These are phyloP conservation scores for Solanum chmielewskii DNA, from an alignment of 257 asterid genomes.

Conservation along the genomic window DNA sequence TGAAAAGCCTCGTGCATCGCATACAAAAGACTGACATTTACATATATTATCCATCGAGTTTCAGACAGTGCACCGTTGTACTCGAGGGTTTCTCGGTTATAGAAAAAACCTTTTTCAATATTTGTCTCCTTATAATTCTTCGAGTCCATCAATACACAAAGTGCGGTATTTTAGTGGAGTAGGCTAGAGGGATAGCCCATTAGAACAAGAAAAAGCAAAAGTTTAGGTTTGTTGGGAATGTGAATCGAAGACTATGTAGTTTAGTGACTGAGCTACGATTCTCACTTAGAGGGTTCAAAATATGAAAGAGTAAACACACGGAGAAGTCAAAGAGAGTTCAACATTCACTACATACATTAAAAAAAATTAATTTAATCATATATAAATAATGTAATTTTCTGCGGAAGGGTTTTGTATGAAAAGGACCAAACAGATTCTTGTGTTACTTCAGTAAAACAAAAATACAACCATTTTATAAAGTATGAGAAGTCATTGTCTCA, in stretches of 20 bases:
- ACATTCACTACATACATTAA: no score
- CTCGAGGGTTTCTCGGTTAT: no score
- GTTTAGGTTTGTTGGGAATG: background rate
- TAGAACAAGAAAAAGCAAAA: background rate
- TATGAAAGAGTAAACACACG: background rate
- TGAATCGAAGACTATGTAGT: background rate
- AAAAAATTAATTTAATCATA: background rate
- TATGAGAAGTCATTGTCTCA: background rate
- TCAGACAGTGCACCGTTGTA: no score
- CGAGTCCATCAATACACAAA: no score
- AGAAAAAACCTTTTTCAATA: no score
- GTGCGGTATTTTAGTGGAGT: background rate
- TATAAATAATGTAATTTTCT: no score
- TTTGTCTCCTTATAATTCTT: no score
- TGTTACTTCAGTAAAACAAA: background rate
- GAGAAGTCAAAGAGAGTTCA: background rate
- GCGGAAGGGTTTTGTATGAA: background rate
- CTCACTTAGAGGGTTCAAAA: no score
- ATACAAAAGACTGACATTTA: no score
- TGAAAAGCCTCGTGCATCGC: no score
- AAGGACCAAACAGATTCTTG: background rate
- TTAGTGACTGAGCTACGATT: background rate
- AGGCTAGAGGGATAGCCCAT: background rate
- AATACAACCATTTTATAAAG: background rate
- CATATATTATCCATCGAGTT: no score